Conservation (phyloP, 1,139 yeast species). For the Pneumocystis sp. region DNA sequence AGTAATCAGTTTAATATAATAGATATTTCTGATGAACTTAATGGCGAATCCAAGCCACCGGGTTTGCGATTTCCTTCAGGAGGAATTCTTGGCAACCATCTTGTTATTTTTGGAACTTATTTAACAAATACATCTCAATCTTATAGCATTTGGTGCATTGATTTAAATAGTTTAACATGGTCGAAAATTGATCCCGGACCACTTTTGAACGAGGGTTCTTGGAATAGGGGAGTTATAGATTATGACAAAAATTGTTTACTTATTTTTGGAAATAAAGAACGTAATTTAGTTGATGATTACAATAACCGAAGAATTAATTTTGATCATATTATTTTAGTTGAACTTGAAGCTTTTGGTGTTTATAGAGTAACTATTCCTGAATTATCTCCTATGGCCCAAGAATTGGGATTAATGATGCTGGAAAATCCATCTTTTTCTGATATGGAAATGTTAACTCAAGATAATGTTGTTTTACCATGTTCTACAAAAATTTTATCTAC, state of each 20-base stretch:
- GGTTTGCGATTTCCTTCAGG: constrained; percentile 17
- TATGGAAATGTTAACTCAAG: constrained; percentile 11
- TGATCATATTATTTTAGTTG: constrained; percentile 9
- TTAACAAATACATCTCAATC: constrained; percentile 9
- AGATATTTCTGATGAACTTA: constrained; percentile 4
- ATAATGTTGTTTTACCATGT: constrained; percentile 11
- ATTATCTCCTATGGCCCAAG: constrained; percentile 4
- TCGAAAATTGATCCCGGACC: constrained; percentile 2
- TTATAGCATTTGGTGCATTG: constrained; percentile 9
- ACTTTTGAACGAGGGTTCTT: constrained; percentile 8
- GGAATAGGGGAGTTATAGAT: constrained; percentile 9
- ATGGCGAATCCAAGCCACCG: constrained; percentile 14
- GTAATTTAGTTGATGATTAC: constrained; percentile 11
- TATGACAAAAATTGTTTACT: constrained; percentile 4
- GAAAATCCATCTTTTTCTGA: constrained; percentile 5
- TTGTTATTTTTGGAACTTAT: constrained; percentile 14
- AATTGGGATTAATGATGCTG: constrained; percentile 5
- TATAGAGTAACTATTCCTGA: constrained; percentile 1
- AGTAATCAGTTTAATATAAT: not conserved
- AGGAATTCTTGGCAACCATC: constrained; percentile 12
- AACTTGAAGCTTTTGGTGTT: constrained; percentile 11
- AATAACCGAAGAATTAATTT: constrained; percentile 12
- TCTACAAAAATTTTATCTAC: constrained; percentile 6
- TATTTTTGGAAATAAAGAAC: constrained; percentile 10
- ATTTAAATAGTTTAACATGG: constrained; percentile 6